Percentiles rank a stretch among this genome's conserved stretches.
Conservation (phyloP, 148 eudicot genomes). For the Rhododendron ovatum region DNA sequence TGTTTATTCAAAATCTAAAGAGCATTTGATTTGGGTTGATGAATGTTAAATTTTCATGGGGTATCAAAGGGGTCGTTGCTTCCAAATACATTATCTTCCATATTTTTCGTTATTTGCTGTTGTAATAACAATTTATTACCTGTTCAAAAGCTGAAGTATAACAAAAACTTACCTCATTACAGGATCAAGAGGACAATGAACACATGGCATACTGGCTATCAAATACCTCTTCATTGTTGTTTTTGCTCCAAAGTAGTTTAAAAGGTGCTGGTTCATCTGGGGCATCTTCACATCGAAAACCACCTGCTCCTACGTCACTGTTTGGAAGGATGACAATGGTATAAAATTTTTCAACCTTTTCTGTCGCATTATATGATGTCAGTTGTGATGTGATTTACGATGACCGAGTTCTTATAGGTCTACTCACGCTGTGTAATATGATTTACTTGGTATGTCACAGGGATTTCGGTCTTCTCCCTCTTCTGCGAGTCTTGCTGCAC, state of each 20-base stretch:
- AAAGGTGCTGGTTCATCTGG: conserved; percentile 60
- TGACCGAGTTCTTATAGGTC: background rate
- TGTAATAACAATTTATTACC: background rate
- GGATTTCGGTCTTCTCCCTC: conserved; percentile 97
- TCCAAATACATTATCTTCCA: background rate
- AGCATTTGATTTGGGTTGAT: background rate
- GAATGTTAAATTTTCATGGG: background rate
- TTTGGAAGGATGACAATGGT: conserved; percentile 99
- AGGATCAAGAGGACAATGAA: conserved; percentile 84
- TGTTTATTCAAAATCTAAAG: background rate
- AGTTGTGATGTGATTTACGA: background rate
- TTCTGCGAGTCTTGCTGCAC: conserved; percentile 49
- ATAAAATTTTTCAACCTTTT: conserved; percentile 16
- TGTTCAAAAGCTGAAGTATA: background rate
- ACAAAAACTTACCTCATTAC: conserved; percentile 15
- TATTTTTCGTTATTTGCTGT: background rate
- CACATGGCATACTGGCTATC: conserved; percentile 97
- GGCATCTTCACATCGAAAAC: conserved; percentile 59
- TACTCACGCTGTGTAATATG: background rate
- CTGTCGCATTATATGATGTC: background rate
- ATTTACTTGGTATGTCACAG: conserved; percentile 25
- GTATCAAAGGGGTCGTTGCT: background rate
- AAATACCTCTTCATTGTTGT: conserved; percentile 80
- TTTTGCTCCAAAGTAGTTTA: conserved; percentile 81
- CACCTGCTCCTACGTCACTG: conserved; percentile 80